Base-by-base conservation (phyloP, 2,329 filamentous ascomycete genomes). In the Clonostachys solani region DNA sequence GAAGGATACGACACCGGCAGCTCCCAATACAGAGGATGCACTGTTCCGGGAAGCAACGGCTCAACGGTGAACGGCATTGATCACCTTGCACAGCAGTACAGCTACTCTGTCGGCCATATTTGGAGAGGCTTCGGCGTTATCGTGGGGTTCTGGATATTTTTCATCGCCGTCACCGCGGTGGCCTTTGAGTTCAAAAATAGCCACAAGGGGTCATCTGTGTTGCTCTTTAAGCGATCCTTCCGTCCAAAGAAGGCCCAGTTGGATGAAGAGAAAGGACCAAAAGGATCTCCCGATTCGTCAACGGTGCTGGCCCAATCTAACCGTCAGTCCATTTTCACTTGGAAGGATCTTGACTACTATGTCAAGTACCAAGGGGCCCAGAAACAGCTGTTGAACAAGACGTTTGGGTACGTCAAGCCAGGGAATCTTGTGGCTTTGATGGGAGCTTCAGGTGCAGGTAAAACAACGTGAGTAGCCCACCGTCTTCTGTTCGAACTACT, bases 361-460 rank as follows among this genome's bases (percentile, higher is more conserved):
- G 85, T 92, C 2, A 84, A 85, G 38, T 83, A 83, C 49, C 72
- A 80, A 29, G 74, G 73, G 3, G 77, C 78, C 35, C 67, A 82
- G 49, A 72, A 75, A 33, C 56, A 59, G 56, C 71, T 87, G 1
- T 69, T 88, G 35, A 79, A 86, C 53, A 71, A 77, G 5, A 80
- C 92, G 44, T 84, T 76, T 49, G 89, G 89, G 3, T 92, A 86
- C 53, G 87, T 83, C 3, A 89, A 90, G 58, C 89, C 89, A 2
- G 89, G 89, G 13, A 68, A 84, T n/a, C 83, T 94, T 75, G 82
- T 89, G 42, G 89, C 89, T 1, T 69, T 94, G 5, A 88, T 94
- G 74, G 89, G 89, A 43, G 86, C 85, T 9, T 89, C 83, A 6
- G 87, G 87, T 42, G 89, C 89, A 5, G 89, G 89, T 19, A 94